These are phyloP conservation scores for Polyporus arcularius DNA, from an alignment of 768 basidiomycete genomes.

Conservation along the genomic window DNA sequence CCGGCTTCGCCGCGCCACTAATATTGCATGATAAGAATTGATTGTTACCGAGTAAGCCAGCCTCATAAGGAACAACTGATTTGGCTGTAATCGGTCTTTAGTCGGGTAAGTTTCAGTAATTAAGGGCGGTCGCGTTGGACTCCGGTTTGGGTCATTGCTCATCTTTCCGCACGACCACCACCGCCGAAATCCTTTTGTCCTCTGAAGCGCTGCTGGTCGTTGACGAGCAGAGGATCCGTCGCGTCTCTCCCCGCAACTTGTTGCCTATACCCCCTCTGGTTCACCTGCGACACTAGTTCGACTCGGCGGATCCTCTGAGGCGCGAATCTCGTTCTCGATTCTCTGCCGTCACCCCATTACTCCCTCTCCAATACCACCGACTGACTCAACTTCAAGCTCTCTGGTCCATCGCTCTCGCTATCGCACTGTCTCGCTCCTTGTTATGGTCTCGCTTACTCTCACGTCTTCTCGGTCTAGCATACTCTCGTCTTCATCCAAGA, in stretches of 20 bases:
- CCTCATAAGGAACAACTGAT: not conserved
- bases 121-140: not conserved
- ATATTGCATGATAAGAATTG: not conserved
- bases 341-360: slow-evolving; percentile 23
- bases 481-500: slow-evolving; percentile 27
- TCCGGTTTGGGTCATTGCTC: slow-evolving; percentile 1
- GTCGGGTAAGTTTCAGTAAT: not conserved
- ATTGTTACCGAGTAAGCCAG: slow-evolving; percentile 5
- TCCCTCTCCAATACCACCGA: slow-evolving; percentile 11
- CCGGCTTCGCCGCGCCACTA: too few relatives aligned
- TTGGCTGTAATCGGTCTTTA: not conserved
- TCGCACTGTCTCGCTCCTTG: slow-evolving; percentile 22
- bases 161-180: slow-evolving; percentile 15
- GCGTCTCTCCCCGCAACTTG: slow-evolving; percentile 44
- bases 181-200: slow-evolving; percentile 17
- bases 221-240: slow-evolving; percentile 47
- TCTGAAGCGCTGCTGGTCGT: slow-evolving; percentile 20
- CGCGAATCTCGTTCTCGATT: slow-evolving; percentile 19
- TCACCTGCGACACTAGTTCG: slow-evolving; percentile 40
- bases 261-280: slow-evolving; percentile 45
- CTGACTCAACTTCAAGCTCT: not conserved
- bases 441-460: slow-evolving; percentile 29
- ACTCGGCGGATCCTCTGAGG: slow-evolving; percentile 56
- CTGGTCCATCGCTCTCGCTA: slow-evolving; percentile 21
- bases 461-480: slow-evolving; percentile 24